phyloP scores from a whole-genome alignment of 768 basidiomycete species.

The Myochromella boudieri region DNA sequence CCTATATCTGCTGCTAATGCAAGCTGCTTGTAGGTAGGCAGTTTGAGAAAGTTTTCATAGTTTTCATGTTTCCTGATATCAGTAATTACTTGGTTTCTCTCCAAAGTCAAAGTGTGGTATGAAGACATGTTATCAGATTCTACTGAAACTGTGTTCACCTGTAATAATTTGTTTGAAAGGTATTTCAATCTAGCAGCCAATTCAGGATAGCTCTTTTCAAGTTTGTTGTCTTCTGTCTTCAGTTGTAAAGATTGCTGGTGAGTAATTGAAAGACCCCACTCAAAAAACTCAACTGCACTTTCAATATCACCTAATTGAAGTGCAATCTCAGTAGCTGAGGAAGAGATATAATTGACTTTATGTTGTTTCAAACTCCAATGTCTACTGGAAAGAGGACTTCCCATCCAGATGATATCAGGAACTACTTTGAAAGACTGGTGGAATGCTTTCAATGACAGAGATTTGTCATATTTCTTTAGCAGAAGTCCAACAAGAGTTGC shows the following conservation, averaged over 20 bases:
- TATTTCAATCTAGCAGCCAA: neutral
- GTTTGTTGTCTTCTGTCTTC: neutral
- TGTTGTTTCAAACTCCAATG: neutral
- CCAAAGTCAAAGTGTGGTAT: neutral
- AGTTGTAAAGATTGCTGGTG: slow-evolving; percentile 9
- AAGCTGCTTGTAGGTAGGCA: slow-evolving; percentile 22
- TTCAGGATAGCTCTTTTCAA: neutral
- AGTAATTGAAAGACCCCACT: slow-evolving; percentile 9
- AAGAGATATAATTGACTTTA: neutral
- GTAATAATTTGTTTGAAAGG: slow-evolving; percentile 1
- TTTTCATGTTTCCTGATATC: slow-evolving; percentile 29
- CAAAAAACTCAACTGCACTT: slow-evolving; percentile 7
- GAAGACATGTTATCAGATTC: neutral
- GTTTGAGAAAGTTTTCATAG: slow-evolving; percentile 30
- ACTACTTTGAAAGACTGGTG: neutral
- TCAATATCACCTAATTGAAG: slow-evolving; percentile 3
- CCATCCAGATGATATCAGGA: slow-evolving; percentile 6
- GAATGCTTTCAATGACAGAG: slow-evolving; percentile 2
- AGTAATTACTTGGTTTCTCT: slow-evolving; percentile 13
- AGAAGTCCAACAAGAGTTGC: neutral
- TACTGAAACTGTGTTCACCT: neutral
- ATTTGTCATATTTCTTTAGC: neutral
- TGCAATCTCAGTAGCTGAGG: neutral
- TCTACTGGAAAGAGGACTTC: neutral
- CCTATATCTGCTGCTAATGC: slow-evolving; percentile 27